A percentile compares a stretch with the other conserved stretches of the same genome.
Evolutionary conservation across 176 grass and related monocot species (phyloP).

Genomic region (Paspalum notatum): DNA sequence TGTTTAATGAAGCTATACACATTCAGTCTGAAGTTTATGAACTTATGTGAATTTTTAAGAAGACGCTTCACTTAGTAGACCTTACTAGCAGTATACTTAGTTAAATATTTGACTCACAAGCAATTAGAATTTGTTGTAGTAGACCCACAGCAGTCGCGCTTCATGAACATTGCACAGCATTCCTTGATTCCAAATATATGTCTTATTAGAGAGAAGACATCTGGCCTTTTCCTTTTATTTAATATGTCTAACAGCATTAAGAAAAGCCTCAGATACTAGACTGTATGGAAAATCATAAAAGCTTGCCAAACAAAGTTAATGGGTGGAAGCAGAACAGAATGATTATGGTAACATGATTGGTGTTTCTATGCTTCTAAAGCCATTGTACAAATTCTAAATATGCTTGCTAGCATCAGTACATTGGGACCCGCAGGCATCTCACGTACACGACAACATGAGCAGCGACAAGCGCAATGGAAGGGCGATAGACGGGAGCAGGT

Average conservation of each 20-base stretch:
- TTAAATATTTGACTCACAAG: constrained; percentile 51
- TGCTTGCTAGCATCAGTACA: not conserved
- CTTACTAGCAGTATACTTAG: constrained; percentile 1
- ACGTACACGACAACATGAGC: no score
- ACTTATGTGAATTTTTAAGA: not conserved
- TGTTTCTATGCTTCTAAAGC: constrained; percentile 6
- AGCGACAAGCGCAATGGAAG: no score
- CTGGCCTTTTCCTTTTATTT: constrained; percentile 52
- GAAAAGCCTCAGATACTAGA: constrained; percentile 14
- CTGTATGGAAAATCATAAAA: constrained; percentile 31
- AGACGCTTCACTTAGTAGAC: not conserved
- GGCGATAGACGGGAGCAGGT: no score
- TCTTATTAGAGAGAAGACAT: constrained; percentile 54
- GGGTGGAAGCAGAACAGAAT: not conserved
- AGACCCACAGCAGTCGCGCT: constrained; percentile 11
- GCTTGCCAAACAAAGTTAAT: constrained; percentile 14
- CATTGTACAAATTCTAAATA: not conserved
- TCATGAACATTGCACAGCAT: constrained; percentile 39
- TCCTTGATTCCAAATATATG: constrained; percentile 68
- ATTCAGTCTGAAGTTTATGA: not conserved
- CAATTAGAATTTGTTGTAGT: constrained; percentile 36
- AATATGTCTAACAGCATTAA: constrained; percentile 57
- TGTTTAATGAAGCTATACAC: constrained; percentile 11
- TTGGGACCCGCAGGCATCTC: not conserved
- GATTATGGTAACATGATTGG: not conserved